Conservation (phyloP, 768 basidiomycete genomes). For the Hericium alpestre region DNA sequence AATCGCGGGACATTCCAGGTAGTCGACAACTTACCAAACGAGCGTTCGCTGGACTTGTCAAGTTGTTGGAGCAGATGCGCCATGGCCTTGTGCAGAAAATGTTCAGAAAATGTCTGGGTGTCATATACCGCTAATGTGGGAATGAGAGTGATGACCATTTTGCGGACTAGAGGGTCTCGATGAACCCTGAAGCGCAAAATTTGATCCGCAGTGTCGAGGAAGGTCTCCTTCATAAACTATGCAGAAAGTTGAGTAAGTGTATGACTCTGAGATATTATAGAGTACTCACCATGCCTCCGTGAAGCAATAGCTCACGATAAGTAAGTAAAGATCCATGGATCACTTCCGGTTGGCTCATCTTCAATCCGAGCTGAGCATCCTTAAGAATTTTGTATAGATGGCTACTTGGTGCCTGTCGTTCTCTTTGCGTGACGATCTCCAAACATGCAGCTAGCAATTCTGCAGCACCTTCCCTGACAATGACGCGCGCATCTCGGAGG, state of each 20-base stretch:
- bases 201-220: conserved; percentile 78
- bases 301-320: conserved; percentile 80
- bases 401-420: conserved; percentile 52
- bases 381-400: conserved; percentile 77
- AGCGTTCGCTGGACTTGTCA: conserved; percentile 80
- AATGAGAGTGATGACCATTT: conserved; percentile 92
- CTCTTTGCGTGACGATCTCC: conserved; percentile 71
- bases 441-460: conserved; percentile 89
- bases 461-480: conserved; percentile 87
- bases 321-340: conserved; percentile 90
- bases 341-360: conserved; percentile 71
- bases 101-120: conserved; percentile 81
- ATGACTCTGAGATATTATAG: not conserved
- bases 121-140: conserved; percentile 93
- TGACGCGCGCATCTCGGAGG: conserved; percentile 77
- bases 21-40: conserved; percentile 51
- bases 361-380: conserved; percentile 78
- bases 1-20: not conserved
- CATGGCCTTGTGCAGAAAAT: conserved; percentile 92
- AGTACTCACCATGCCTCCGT: conserved; percentile 80
- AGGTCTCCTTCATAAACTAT: conserved; percentile 84
- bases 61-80: conserved; percentile 79
- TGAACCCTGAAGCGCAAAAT: conserved; percentile 83
- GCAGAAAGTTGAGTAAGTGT: not conserved
- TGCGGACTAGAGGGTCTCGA: conserved; percentile 78